Evolutionary conservation across 1,284 basidiomycete species (phyloP), one percentile per base, ranked within the genome.

Genomic region (Schizophyllum amplum): DNA sequence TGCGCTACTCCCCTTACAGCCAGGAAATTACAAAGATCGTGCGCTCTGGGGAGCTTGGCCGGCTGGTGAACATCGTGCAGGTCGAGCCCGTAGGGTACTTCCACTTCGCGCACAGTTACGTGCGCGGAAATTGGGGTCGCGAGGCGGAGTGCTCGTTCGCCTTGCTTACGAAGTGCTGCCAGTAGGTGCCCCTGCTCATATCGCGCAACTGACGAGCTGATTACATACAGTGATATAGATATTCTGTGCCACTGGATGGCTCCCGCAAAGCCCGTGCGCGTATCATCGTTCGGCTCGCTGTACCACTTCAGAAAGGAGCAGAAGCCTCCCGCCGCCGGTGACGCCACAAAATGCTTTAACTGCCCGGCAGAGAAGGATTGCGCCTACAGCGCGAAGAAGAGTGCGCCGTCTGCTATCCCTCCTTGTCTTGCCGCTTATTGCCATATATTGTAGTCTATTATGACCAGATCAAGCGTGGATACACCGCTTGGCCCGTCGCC

Each of bases 81-180:
- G 71, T 90, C 55, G 90, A 92, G 64, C 89, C 89, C 1, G 80
- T 90, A 1, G 88, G 88, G 1, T 82, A 88, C 64, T 89, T 77
- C 63, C 90, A 93, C 68, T 94, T 92, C 68, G 87, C 91, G 1
- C 91, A 94, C 69, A 90, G 88, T 0, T 92, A 82, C 64, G 89
- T 94, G 42, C 81, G 91, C 46, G 91, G 91, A 6, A 86, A 86
- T 66, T 94, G 91, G 92, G 70, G 74, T 6, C 82, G 75, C 48
- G 88, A 94, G 68, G 70, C 74, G 1, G 73, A 79, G 7, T 86
- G 87, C 61, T 86, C 83, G 21, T 94, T 94, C 67, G 83, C 87
- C 9, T 78, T 94, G 52, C 85, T 94, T 86, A 86, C 90, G 11
- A 94, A 94, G 75, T 85, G 84, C 63, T 94, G 87, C 80, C 91